These are phyloP conservation scores for Fulvia fulva DNA, from an alignment of 2,329 filamentous ascomycete species.

Conservation along the genomic window DNA sequence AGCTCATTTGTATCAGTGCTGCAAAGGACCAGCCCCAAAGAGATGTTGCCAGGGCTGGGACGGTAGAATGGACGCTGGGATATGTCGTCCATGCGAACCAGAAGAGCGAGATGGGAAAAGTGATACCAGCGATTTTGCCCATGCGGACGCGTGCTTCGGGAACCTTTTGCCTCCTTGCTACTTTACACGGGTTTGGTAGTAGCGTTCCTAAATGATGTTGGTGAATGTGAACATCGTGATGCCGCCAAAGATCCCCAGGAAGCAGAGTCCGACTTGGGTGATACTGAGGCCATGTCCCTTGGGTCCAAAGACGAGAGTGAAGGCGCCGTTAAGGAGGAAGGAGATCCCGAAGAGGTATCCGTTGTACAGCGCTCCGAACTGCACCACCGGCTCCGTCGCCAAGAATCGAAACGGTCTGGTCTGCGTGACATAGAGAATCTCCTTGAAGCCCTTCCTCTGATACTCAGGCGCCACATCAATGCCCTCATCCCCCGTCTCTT, in stretches of 20 bases:
- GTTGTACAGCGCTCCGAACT: conserved; percentile 47
- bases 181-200: conserved; percentile 32
- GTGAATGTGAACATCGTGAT: conserved; percentile 42
- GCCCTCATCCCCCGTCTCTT: conserved; percentile 8
- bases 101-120: conserved; percentile 19
- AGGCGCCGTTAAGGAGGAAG: conserved; percentile 48
- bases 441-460: conserved; percentile 2
- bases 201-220: conserved; percentile 43
- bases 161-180: conserved; percentile 2
- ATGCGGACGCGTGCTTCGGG: conserved; percentile 21
- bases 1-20: conserved; percentile 47
- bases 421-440: conserved; percentile 8
- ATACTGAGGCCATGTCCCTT: conserved; percentile 33
- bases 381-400: conserved; percentile 32
- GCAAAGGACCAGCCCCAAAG: conserved; percentile 50
- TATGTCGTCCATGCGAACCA: conserved; percentile 17
- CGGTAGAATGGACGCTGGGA: conserved; percentile 25
- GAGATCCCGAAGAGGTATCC: conserved; percentile 47
- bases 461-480: conserved; percentile 8
- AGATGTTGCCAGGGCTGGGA: conserved; percentile 45
- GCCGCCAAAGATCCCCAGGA: conserved; percentile 35
- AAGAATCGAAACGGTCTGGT: conserved; percentile 5
- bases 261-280: conserved; percentile 10
- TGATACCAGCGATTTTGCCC: conserved; percentile 49
- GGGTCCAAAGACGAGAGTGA: conserved; percentile 45